These are phyloP conservation scores for Pythium scleroteichum DNA, from an alignment of 352 stramenopile genomes.

Conservation along the genomic window DNA sequence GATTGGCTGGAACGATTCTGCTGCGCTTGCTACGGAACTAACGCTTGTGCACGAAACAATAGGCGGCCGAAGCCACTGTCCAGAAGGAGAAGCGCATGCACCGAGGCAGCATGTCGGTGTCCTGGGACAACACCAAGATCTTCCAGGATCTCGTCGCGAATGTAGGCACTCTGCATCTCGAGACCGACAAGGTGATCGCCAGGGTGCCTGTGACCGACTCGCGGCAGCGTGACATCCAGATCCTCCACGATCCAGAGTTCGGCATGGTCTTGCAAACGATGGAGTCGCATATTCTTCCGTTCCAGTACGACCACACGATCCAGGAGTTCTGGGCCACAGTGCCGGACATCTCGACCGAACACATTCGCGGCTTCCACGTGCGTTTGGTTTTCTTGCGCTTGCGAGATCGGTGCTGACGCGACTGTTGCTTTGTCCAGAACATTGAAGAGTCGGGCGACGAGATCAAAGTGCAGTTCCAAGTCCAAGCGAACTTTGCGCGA, in stretches of 20 bases:
- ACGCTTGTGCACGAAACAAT: background rate
- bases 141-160: constrained; percentile 3
- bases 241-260: constrained; percentile 5
- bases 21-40: background rate
- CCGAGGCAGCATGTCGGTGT: background rate
- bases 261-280: constrained; percentile 8
- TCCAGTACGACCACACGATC: constrained; percentile 9
- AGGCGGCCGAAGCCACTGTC: background rate
- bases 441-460: background rate
- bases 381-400: background rate
- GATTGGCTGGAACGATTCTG: background rate
- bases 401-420: background rate
- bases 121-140: constrained; percentile 1
- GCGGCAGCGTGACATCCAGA: background rate
- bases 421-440: background rate
- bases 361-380: constrained; percentile 3
- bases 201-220: background rate
- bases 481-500: background rate
- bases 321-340: constrained; percentile 7
- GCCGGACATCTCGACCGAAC: background rate
- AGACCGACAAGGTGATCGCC: background rate
- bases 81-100: background rate
- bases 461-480: constrained; percentile 1
- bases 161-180: background rate
- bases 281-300: constrained; percentile 14